Evolutionary conservation across 164 flowering plant genomes (phyloP), one percentile per base, ranked within the genome.

Genomic region (Umbellularia californica): DNA sequence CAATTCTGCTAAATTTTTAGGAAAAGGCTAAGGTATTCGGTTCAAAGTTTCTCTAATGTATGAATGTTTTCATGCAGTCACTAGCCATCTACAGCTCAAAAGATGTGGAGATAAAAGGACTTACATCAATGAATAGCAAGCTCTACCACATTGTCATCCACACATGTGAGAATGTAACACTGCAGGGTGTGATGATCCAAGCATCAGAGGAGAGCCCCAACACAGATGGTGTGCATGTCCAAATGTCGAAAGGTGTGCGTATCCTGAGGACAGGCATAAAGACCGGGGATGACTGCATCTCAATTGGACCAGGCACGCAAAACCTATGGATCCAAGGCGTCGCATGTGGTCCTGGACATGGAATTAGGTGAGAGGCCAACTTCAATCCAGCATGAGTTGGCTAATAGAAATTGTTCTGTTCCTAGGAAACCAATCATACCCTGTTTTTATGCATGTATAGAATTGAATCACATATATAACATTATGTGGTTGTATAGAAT

Each of bases 81-180:
- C 51, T 78, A 23, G 58, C 75, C 13, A 50, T 81, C 64, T 70
- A 27, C 11, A 35, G 70, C 33, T 73, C 81, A 22, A 85, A 75
- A 51, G 63, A 86, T 24, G 69, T 86, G 0, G 69, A 70, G 22
- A 65, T 89, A 19, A 77, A 74, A 30, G 85, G 82, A n/a, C 24
- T 90, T 58, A 83, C 72, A 2, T 86, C 89, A 5, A 67, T 80
- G 50, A 82, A 88, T 75, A 86, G 90, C 72, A 82, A 86, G 70
- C 30, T 68, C 25, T 74, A 68, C 13, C 92, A 90, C 74, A 22
- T 90, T 1, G 81, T 65, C 0, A 68, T 89, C 58, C 70, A 80
- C 58, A 7, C 75, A 0, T 76, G 88, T 78, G 62, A 65, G 22
- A 88, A 87, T 28, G 74, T 88, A 4, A 69, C 3, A 2, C 3